These are phyloP conservation scores for Allium cepa DNA, from an alignment of 106 monocot species.

Conservation along the genomic window DNA sequence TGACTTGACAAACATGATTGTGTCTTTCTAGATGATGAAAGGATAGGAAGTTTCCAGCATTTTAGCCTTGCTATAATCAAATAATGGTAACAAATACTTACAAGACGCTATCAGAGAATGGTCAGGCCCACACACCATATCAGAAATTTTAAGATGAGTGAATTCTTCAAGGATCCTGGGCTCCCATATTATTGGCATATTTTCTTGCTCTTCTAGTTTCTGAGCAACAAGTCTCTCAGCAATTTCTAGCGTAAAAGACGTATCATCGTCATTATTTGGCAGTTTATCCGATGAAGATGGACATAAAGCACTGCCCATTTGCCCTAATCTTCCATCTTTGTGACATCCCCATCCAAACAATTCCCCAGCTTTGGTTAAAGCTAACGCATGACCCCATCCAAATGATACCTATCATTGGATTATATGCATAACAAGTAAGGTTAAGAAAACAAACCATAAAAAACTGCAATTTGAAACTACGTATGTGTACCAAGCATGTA, in stretches of 20 bases:
- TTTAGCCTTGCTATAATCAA: neutral
- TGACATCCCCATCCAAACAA: slow-evolving; percentile 80
- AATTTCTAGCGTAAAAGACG: slow-evolving; percentile 27
- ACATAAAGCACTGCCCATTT: slow-evolving; percentile 35
- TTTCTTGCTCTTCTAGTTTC: slow-evolving; percentile 52
- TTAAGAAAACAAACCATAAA: neutral
- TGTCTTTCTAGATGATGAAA: too few species aligned
- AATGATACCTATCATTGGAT: slow-evolving; percentile 53
- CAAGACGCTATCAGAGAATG: slow-evolving; percentile 75
- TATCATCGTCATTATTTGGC: neutral
- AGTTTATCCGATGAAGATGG: slow-evolving; percentile 7
- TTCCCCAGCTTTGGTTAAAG: slow-evolving; percentile 48
- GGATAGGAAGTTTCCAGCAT: too few species aligned
- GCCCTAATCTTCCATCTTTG: slow-evolving; percentile 65
- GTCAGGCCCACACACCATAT: slow-evolving; percentile 77
- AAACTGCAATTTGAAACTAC: neutral
- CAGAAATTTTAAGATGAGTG: slow-evolving; percentile 33
- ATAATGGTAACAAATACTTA: slow-evolving; percentile 25
- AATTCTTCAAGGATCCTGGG: slow-evolving; percentile 46
- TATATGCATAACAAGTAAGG: neutral
- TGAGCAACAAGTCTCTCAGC: slow-evolving; percentile 49
- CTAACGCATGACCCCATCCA: slow-evolving; percentile 94
- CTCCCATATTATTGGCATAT: slow-evolving; percentile 85
- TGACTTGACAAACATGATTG: too few species aligned
- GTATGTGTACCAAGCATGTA: too few species aligned